Percentiles rank a stretch among this genome's conserved stretches.
Conservation (phyloP, 257 asterid genomes). For the Ajuga chamaepitys region DNA sequence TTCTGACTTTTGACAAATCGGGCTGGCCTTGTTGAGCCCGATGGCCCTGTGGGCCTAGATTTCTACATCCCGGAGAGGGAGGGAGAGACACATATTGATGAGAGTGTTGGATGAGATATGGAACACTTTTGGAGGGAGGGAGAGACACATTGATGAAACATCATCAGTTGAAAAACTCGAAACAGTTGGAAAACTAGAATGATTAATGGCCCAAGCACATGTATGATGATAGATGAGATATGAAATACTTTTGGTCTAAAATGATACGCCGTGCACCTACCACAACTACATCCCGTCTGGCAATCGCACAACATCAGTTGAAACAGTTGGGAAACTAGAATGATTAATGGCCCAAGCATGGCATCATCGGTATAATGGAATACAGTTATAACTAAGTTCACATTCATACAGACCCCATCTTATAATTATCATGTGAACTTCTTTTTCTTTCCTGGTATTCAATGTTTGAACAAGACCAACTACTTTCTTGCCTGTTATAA, state of each 20-base stretch:
- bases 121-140: too few relatives aligned
- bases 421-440: constrained; percentile 23
- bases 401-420: constrained; percentile 11
- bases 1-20: too few relatives aligned
- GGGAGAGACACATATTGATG: too few relatives aligned
- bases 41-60: too few relatives aligned
- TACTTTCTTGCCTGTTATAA: constrained; percentile 13
- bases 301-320: constrained; percentile 16
- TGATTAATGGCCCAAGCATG: constrained; percentile 22
- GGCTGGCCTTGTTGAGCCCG: too few relatives aligned
- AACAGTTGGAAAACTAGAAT: constrained; percentile 15
- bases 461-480: constrained; percentile 22
- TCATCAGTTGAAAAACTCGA: constrained; percentile 20
- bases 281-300: constrained; percentile 23
- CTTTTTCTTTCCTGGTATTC: not conserved
- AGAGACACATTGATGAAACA: not conserved
- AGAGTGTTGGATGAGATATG: too few relatives aligned
- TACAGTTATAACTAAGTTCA: constrained; percentile 2
- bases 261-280: constrained; percentile 23
- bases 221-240: constrained; percentile 18
- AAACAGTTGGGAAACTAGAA: constrained; percentile 14
- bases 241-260: constrained; percentile 23
- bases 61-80: too few relatives aligned
- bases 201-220: constrained; percentile 16
- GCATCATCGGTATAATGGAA: constrained; percentile 12